Conservation (phyloP, 1,284 basidiomycete genomes). For the Gymnopus androsaceus region DNA sequence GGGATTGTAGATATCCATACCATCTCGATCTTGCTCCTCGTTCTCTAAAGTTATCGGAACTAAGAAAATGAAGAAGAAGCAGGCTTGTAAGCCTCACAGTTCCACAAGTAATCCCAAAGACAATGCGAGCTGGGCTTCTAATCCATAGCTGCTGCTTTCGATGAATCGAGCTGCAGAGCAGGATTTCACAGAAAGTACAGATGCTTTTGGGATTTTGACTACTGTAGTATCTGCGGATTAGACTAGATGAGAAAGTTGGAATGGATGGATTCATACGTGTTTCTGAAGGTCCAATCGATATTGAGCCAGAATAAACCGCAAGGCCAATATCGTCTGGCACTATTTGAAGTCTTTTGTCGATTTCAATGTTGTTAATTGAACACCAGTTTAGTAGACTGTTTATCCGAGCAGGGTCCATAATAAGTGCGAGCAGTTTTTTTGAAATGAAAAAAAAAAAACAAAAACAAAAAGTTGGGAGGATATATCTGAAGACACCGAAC, state of each 20-base stretch:
- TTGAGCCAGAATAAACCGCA: constrained; percentile 40
- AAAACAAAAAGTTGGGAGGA: too few relatives aligned
- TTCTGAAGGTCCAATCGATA: constrained; percentile 36
- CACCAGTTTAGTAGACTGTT: constrained; percentile 44
- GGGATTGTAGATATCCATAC: constrained; percentile 68
- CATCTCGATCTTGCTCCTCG: constrained; percentile 54
- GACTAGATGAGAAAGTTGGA: not conserved
- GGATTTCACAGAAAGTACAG: constrained; percentile 63
- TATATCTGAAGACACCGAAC: too few relatives aligned
- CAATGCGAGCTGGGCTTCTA: constrained; percentile 59
- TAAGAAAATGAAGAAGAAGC: constrained; percentile 16
- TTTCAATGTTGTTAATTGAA: constrained; percentile 39
- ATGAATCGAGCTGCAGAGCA: constrained; percentile 50
- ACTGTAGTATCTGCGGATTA: constrained; percentile 42
- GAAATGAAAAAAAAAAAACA: too few relatives aligned
- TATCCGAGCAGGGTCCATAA: not conserved
- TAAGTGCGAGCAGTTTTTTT: not conserved
- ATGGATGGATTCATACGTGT: constrained; percentile 35
- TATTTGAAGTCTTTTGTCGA: constrained; percentile 49
- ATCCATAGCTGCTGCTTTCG: constrained; percentile 49
- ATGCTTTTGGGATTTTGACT: constrained; percentile 62
- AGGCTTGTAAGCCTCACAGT: constrained; percentile 48
- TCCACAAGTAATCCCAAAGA: constrained; percentile 65
- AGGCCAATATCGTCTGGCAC: constrained; percentile 33
- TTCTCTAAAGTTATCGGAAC: constrained; percentile 32